Conservation (phyloP, 805 yeast genomes). For the Metschnikowia cubensis region DNA sequence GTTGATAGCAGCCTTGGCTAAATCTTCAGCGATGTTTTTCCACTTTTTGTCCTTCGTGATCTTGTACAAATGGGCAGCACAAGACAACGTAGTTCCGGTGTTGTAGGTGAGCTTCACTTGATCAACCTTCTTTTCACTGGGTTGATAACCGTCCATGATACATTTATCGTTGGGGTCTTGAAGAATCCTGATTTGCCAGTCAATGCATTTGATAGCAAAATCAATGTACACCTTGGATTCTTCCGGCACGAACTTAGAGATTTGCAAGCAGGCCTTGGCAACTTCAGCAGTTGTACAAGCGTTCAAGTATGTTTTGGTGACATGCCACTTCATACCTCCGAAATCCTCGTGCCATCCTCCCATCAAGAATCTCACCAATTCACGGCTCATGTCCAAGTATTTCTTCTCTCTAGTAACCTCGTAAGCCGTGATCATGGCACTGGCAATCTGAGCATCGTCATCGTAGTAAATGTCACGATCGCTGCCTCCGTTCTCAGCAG, state of each 20-base stretch:
- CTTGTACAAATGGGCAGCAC: slow-evolving; percentile 82
- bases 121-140: slow-evolving; percentile 40
- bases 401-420: slow-evolving; percentile 58
- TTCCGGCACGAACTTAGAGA: slow-evolving; percentile 49
- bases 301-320: slow-evolving; percentile 53
- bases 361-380: slow-evolving; percentile 56
- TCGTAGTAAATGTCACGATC: slow-evolving; percentile 67
- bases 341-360: slow-evolving; percentile 56
- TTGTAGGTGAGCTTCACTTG: slow-evolving; percentile 63
- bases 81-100: slow-evolving; percentile 60
- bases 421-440: slow-evolving; percentile 60
- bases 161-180: slow-evolving; percentile 53
- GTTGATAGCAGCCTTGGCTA: slow-evolving; percentile 58
- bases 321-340: slow-evolving; percentile 71
- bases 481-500: slow-evolving; percentile 55
- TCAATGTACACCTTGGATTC: slow-evolving; percentile 46
- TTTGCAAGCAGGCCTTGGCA: slow-evolving; percentile 57
- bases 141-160: slow-evolving; percentile 58
- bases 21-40: slow-evolving; percentile 59
- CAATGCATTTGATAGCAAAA: slow-evolving; percentile 57
- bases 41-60: slow-evolving; percentile 81
- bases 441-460: slow-evolving; percentile 72
- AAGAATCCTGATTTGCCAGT: slow-evolving; percentile 52
- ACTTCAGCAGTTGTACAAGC: slow-evolving; percentile 67
- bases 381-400: slow-evolving; percentile 53